Conservation (phyloP, 73 alveolate species). For the Tetrahymena malaccensis region DNA sequence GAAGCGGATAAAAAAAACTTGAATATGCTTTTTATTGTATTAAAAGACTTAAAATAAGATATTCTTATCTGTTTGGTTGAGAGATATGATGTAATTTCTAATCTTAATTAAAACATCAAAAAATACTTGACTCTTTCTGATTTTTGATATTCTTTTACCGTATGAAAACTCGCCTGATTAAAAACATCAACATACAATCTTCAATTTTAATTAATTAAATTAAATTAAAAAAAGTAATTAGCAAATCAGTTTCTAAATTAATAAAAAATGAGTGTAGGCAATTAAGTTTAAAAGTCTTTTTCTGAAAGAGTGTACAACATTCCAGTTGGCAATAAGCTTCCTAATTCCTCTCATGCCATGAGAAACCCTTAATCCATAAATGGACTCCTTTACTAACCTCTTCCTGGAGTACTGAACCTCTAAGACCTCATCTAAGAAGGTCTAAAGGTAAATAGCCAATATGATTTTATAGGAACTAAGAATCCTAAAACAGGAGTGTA, state of each 20-base stretch:
- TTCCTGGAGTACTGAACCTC: background rate
- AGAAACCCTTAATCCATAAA: background rate
- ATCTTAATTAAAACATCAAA: background rate
- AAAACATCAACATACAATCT: background rate
- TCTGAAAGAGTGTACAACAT: background rate
- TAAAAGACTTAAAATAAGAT: background rate
- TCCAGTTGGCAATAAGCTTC: background rate
- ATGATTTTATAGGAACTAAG: background rate
- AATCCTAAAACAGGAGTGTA: background rate
- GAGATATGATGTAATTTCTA: background rate
- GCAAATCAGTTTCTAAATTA: background rate
- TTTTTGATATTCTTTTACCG: no score
- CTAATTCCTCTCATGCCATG: background rate
- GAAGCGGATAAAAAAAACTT: background rate
- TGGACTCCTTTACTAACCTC: background rate
- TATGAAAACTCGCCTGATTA: background rate
- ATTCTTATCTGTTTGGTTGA: background rate
- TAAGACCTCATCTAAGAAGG: background rate
- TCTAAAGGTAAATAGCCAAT: background rate
- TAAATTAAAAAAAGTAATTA: no score
- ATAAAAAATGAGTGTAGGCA: background rate
- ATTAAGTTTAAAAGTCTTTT: background rate
- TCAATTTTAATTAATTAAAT: background rate
- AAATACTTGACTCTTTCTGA: background rate
- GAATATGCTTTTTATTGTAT: no score